Evolutionary conservation across 108 stramenopile genomes (phyloP).

Genomic region (Discostella stelligeroides): DNA sequence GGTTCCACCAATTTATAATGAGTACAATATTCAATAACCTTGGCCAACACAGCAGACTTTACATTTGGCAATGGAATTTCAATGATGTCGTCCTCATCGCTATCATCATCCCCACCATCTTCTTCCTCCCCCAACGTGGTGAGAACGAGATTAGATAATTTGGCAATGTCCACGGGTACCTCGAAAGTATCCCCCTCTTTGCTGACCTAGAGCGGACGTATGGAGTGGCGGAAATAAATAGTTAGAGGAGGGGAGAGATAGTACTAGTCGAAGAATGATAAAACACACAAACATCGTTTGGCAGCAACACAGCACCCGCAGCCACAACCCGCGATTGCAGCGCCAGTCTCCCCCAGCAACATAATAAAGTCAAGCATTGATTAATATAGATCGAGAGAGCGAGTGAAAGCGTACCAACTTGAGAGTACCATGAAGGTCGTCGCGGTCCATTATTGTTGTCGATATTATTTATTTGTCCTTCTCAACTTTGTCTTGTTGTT

Average conservation of each 20-base stretch:
- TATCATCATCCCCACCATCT: constrained; percentile 74
- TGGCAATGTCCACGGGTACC: constrained; percentile 89
- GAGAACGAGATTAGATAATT: constrained; percentile 91
- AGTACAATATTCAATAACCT: constrained; percentile 97
- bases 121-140: constrained; percentile 90
- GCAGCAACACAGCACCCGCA: no score
- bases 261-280: no score
- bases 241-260: not conserved
- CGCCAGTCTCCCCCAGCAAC: not conserved
- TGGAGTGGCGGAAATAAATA: not conserved
- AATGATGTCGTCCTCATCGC: constrained; percentile 67
- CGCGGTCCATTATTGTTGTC: constrained; percentile 13
- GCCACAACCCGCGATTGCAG: not conserved
- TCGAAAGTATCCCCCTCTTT: constrained; percentile 94
- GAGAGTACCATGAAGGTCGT: constrained; percentile 26
- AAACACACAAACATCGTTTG: no score
- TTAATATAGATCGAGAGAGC: not conserved
- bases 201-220: constrained; percentile 54
- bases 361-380: no score
- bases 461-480: no score
- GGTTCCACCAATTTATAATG: constrained; percentile 72
- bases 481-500: no score
- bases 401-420: constrained; percentile 42
- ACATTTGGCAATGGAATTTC: constrained; percentile 99
- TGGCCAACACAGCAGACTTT: constrained; percentile 85